A percentile compares a stretch with the other conserved stretches of the same genome.
Conservation (phyloP, 306 rosid genomes). For the Cucumis hystrix region DNA sequence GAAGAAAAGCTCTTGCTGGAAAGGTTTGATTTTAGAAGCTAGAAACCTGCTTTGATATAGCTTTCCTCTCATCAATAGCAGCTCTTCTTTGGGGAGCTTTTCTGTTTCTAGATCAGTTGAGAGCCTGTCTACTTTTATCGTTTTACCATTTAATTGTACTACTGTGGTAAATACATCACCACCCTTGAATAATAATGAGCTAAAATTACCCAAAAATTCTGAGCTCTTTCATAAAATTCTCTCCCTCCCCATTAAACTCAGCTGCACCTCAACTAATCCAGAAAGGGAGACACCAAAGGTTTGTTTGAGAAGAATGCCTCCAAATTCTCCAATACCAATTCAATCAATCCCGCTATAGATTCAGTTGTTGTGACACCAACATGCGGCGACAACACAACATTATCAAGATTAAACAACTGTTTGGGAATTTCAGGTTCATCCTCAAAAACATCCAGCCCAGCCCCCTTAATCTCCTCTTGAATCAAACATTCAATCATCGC, state of each 20-base stretch:
- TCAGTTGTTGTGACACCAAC: background rate
- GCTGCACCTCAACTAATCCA: background rate
- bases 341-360: background rate
- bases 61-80: background rate
- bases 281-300: slow-evolving; percentile 4
- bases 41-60: too few species aligned
- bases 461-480: slow-evolving; percentile 2
- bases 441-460: slow-evolving; percentile 47
- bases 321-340: slow-evolving; percentile 8
- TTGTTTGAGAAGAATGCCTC: slow-evolving; percentile 20
- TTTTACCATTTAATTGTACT: too few species aligned
- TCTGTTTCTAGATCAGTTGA: too few species aligned
- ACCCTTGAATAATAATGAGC: too few species aligned
- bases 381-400: slow-evolving; percentile 7
- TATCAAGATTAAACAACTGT: slow-evolving; percentile 26
- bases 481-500: slow-evolving; percentile 18
- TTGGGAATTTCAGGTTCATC: slow-evolving; percentile 29
- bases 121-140: too few species aligned
- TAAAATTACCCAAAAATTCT: too few species aligned
- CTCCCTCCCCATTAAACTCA: background rate
- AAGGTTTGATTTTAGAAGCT: too few species aligned
- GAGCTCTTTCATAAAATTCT: too few species aligned
- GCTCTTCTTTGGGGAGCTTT: too few species aligned
- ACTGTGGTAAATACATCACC: too few species aligned
- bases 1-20: too few species aligned